Evolutionary conservation across 345 rosid genomes (phyloP), one percentile per base, ranked within the genome.

Genomic region (Hibiscus syriacus): DNA sequence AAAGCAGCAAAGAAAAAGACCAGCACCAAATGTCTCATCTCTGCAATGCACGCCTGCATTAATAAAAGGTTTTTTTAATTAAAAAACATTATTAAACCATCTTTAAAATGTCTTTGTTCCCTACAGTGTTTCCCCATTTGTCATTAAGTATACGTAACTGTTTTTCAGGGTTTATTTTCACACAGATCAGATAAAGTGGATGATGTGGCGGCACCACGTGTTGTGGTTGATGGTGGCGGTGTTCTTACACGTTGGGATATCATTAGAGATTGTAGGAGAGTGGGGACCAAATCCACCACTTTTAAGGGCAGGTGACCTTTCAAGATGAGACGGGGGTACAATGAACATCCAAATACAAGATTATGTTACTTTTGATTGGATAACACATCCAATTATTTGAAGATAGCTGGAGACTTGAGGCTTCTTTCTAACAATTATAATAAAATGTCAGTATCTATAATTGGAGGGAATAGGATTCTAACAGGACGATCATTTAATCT

Each of bases 21-120:
- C 57, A 77, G 61, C 77, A 75, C 72, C 66, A 41, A 45, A 22
- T 70, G 71, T 80, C 77, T 70, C 75, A 54, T 76, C 73, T 67
- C 41, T 63, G 6, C 29, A 30, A 50, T 76, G 83, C 85, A 77
- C 80, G 82, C 85, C 56, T 73, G 69, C 34, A 45, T 70, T 39
- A 69, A 52, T 64, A 48, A 45, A 20, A n/a, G 23, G n/a, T n/a
- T 68, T 57, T n/a, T n/a, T n/a, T n/a, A n/a, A n/a, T n/a, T 66
- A 11, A 17, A 19, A 43, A 12, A 43, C 13, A 43, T 14, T 49
- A 68, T 56, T 73, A 73, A 77, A 76, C 25, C 22, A 73, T 67
- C 36, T 64, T 4, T 2, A 43, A 50, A 20, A n/a, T 20, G 68
- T 30, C 50, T 6, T 5, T 76, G 72, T 67, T 72, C 77, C 71